Evolutionary conservation across 2,329 filamentous ascomycete genomes (phyloP).

Genomic region (Zymoseptoria brevis): DNA sequence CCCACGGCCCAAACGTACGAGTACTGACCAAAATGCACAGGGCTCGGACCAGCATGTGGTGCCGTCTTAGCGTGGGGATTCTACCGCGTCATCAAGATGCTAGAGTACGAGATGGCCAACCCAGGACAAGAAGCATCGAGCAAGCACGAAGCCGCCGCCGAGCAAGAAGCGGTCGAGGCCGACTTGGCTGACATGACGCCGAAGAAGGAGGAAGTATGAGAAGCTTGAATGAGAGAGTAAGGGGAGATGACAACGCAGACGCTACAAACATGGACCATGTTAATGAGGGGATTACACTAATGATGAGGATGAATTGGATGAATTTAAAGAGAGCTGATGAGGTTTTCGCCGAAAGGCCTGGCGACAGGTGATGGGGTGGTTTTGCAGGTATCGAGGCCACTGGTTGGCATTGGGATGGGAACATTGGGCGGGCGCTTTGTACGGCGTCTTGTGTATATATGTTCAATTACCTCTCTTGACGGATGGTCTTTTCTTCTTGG

Average conservation of each 20-base stretch:
- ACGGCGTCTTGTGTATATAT: not conserved
- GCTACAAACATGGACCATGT: not conserved
- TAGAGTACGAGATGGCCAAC: slow-evolving; percentile 30
- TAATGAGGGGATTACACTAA: not conserved
- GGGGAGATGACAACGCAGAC: not conserved
- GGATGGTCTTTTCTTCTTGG: no score
- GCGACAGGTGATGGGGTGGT: not conserved
- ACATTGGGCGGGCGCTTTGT: not conserved
- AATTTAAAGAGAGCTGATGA: not conserved
- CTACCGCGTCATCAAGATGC: slow-evolving; percentile 28
- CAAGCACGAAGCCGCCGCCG: slow-evolving; percentile 13
- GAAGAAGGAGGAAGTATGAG: slow-evolving; percentile 10
- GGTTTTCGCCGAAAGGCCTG: not conserved
- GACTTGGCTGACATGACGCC: slow-evolving; percentile 16
- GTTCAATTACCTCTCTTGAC: not conserved
- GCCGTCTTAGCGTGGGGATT: slow-evolving; percentile 27
- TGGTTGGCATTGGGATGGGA: not conserved
- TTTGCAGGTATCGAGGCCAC: not conserved
- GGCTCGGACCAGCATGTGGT: slow-evolving; percentile 27
- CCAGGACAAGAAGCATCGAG: slow-evolving; percentile 18
- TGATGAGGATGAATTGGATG: not conserved
- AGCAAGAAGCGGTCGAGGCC: slow-evolving; percentile 5
- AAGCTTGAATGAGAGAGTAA: not conserved
- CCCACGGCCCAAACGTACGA: not conserved
- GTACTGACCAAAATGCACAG: slow-evolving; percentile 6